phyloP scores from a whole-genome alignment of 768 basidiomycete genomes.

The Tulasnella sp. region DNA sequence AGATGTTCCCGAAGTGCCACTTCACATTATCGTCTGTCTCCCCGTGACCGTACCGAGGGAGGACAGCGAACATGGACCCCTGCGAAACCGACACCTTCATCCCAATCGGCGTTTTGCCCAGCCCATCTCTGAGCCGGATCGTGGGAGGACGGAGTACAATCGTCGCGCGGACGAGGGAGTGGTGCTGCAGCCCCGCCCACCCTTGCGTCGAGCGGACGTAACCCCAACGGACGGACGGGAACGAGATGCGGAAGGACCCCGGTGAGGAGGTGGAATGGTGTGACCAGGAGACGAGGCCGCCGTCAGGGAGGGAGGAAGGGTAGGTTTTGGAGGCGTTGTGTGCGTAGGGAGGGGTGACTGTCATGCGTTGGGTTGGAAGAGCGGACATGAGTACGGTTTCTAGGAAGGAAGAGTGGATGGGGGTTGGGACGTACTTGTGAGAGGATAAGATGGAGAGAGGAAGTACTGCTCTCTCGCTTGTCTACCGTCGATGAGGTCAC shows the following conservation, averaged over 20 bases:
- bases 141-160: not conserved
- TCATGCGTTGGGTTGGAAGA: not conserved
- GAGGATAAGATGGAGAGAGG: slow-evolving; percentile 11
- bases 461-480: slow-evolving; percentile 11
- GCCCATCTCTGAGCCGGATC: not conserved
- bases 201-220: slow-evolving; percentile 8
- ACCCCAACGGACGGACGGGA: slow-evolving; percentile 8
- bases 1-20: slow-evolving; percentile 14
- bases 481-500: too few relatives aligned
- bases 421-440: not conserved
- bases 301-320: slow-evolving; percentile 8
- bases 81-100: slow-evolving; percentile 1
- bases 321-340: not conserved
- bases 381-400: not conserved
- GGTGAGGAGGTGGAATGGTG: not conserved
- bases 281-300: slow-evolving; percentile 10
- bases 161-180: slow-evolving; percentile 12
- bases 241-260: not conserved
- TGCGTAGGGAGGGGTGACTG: not conserved
- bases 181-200: slow-evolving; percentile 12
- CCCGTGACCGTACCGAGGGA: not conserved
- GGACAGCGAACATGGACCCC: slow-evolving; percentile 10
- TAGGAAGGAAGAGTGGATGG: not conserved
- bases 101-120: not conserved
- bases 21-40: not conserved